Base-by-base conservation (phyloP, 1,284 basidiomycete species). In the Irpex lacteus region DNA sequence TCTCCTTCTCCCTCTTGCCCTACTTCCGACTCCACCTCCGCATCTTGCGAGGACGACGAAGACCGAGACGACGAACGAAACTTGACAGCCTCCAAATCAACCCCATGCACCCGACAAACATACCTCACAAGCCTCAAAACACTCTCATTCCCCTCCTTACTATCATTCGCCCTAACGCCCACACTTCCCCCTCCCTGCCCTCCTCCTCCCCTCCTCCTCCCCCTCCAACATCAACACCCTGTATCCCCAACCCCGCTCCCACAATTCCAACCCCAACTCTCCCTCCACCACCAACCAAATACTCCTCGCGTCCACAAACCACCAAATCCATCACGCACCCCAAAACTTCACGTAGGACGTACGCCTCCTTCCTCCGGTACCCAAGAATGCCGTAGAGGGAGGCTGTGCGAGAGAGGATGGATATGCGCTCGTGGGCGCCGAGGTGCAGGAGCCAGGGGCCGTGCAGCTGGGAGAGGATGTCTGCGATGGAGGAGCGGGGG, bases 371-470 rank as follows among this genome's bases (percentile, higher is more conserved):
- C 59, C 96, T 82, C 60, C 81, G 84, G 74, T 94, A 91, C 6
- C 92, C 93, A 1, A 98, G 74, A 68, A 86, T 89, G 8, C 89
- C 83, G 73, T 92, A 95, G 57, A 94, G 77, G 66, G 86, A 87
- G 0, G 91, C 90, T 52, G 90, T 84, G 47, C 85, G 83, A 66
- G 91, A 86, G 50, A 95, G 78, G 8, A 91, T 77, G 8, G 82
- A 78, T 37, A 97, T 82, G 38, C 94, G 87, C 68, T 94, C 92
- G 50, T 88, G 81, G 49, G 88, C 81, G 18, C 88, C 89, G 54
- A 97, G 82, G 68, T 94, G 91, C 8, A 92, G 76, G n/a, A 96
- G 76, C 89, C 92, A 95, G 3, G 95, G 91, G 0, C 92, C 93
- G 65, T 96, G 91, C 0, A 89, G 84, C 69, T 89, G 87, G 11